phyloP scores from a whole-genome alignment of 345 rosid species.

The Pseudoturritis turrita region DNA sequence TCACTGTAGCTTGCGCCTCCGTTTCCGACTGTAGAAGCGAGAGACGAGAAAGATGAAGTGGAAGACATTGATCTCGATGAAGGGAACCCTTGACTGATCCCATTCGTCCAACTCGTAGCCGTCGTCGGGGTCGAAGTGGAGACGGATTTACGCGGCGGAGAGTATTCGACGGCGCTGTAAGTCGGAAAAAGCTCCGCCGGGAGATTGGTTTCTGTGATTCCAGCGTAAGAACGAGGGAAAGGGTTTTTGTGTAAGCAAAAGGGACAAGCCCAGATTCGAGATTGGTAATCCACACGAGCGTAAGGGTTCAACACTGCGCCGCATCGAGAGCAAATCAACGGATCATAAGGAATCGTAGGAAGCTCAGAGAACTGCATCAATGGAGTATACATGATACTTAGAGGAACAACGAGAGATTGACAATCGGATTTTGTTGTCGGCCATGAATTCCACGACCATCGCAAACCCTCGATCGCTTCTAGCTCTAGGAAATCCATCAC shows the following conservation, averaged over 20 bases:
- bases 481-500: constrained; percentile 81
- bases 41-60: constrained; percentile 43
- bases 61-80: constrained; percentile 43
- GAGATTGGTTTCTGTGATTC: constrained; percentile 72
- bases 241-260: constrained; percentile 61
- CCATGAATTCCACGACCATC: constrained; percentile 99
- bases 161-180: constrained; percentile 77
- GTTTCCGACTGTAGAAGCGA: constrained; percentile 33
- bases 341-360: constrained; percentile 82
- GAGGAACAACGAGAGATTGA: constrained; percentile 62
- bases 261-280: constrained; percentile 88
- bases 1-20: constrained; percentile 25
- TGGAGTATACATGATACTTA: constrained; percentile 80
- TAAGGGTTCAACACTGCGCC: constrained; percentile 81
- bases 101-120: constrained; percentile 14
- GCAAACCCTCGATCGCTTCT: constrained; percentile 86
- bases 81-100: constrained; percentile 16
- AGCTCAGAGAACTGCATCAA: constrained; percentile 77
- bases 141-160: constrained; percentile 25
- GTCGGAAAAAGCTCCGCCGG: constrained; percentile 99
- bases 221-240: constrained; percentile 75
- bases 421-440: constrained; percentile 62
- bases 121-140: neutral
- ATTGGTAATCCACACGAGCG: constrained; percentile 81
- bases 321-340: constrained; percentile 63